Evolutionary conservation across 2,329 filamentous ascomycete genomes (phyloP).

Genomic region (Fusarium verrucosum): DNA sequence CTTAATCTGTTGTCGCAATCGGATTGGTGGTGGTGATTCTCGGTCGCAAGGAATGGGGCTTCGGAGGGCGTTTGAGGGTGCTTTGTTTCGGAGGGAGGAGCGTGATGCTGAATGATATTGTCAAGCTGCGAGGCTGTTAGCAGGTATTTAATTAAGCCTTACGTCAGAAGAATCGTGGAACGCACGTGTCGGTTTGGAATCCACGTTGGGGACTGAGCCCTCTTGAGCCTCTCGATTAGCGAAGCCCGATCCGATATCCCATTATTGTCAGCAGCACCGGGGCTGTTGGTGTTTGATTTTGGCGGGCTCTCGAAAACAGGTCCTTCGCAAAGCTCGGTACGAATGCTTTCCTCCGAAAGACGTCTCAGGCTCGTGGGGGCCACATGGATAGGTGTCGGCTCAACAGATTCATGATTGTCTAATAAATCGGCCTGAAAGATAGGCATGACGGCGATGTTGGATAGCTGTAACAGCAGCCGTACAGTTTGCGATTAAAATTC

Average conservation of each 20-base stretch:
- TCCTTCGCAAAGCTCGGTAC: constrained; percentile 69
- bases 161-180: too few species aligned
- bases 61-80: constrained; percentile 48
- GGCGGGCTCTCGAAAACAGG: constrained; percentile 58
- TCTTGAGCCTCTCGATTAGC: constrained; percentile 86
- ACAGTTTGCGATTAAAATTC: constrained; percentile 18
- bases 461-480: constrained; percentile 49
- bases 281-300: constrained; percentile 38
- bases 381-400: constrained; percentile 32
- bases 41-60: constrained; percentile 56
- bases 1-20: constrained; percentile 55
- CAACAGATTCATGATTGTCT: constrained; percentile 49
- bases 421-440: constrained; percentile 65
- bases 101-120: constrained; percentile 46
- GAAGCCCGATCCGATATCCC: constrained; percentile 72
- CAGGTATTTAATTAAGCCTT: neutral
- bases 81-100: constrained; percentile 23
- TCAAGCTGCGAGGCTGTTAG: constrained; percentile 50
- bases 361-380: constrained; percentile 40
- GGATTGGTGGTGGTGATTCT: constrained; percentile 29
- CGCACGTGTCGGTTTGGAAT: constrained; percentile 69
- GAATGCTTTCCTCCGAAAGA: constrained; percentile 68
- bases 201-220: constrained; percentile 79
- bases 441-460: constrained; percentile 57
- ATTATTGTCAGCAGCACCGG: constrained; percentile 39